Conservation (phyloP, 2,329 filamentous ascomycete species). For the Microascus cirrosus region DNA sequence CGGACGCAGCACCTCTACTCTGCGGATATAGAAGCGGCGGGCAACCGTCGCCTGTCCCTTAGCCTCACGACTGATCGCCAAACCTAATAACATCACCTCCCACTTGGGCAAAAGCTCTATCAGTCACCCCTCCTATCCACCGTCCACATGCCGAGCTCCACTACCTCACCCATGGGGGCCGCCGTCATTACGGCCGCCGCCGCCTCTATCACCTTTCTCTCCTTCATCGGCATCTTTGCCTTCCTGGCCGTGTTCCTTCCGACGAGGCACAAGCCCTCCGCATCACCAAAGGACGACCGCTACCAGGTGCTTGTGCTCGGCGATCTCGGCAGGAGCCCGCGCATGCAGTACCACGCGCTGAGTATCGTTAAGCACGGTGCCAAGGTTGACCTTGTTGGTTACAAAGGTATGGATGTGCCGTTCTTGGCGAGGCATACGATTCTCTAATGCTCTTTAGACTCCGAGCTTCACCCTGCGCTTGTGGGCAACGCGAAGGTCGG, state of each 20-base stretch:
- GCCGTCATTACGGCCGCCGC: neutral
- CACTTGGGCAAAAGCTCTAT: neutral
- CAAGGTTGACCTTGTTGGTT: slow-evolving; percentile 77
- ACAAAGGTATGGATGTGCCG: slow-evolving; percentile 51
- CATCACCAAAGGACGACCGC: slow-evolving; percentile 25
- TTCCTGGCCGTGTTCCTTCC: slow-evolving; percentile 15
- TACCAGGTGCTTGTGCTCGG: slow-evolving; percentile 84
- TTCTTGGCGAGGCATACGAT: neutral
- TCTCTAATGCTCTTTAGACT: slow-evolving; percentile 42
- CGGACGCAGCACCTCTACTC: neutral
- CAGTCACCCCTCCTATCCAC: neutral
- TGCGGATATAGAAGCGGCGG: neutral
- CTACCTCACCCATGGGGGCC: neutral
- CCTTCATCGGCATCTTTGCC: slow-evolving; percentile 4
- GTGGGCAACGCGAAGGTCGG: slow-evolving; percentile 55
- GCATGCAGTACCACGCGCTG: slow-evolving; percentile 97
- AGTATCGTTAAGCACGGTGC: slow-evolving; percentile 79
- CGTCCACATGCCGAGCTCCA: neutral
- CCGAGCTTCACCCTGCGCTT: slow-evolving; percentile 69
- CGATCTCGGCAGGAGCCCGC: slow-evolving; percentile 88
- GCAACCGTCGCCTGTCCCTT: no score
- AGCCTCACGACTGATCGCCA: no score
- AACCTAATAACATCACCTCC: neutral
- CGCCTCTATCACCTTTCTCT: neutral
- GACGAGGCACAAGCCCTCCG: slow-evolving; percentile 21